Conservation (phyloP, 352 stramenopile species). For the Saprolegnia parasitica region DNA sequence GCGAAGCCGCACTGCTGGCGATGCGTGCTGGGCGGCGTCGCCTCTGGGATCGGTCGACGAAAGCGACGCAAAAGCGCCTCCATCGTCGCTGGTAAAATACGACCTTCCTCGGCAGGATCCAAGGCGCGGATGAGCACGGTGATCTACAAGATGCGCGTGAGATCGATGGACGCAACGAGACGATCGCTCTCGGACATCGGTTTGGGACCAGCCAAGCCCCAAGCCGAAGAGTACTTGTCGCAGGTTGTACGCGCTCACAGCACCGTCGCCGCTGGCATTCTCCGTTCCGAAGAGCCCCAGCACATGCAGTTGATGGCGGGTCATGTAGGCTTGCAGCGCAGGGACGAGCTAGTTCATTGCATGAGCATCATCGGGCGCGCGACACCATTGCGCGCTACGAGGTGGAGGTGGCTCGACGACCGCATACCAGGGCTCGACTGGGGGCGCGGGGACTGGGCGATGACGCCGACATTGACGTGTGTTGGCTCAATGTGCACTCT, state of each 20-base stretch:
- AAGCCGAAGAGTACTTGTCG: constrained; percentile 21
- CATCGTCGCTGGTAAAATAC: neutral
- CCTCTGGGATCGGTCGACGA: neutral
- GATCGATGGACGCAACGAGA: neutral
- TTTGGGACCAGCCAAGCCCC: constrained; percentile 23
- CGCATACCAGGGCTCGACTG: neutral
- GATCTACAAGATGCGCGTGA: constrained; percentile 5
- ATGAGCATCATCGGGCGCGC: no score
- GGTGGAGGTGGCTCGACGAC: neutral
- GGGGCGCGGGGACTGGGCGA: neutral
- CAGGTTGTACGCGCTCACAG: neutral
- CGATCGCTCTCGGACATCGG: neutral
- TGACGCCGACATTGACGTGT: neutral
- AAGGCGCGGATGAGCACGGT: constrained; percentile 14
- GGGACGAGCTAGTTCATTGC: constrained; percentile 28
- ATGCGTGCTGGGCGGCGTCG: neutral
- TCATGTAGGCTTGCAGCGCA: constrained; percentile 12
- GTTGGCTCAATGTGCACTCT: neutral
- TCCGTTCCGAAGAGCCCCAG: constrained; percentile 19
- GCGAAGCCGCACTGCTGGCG: neutral
- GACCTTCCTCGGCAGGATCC: constrained; percentile 8
- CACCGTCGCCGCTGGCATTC: constrained; percentile 10
- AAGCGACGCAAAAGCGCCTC: constrained; percentile 2
- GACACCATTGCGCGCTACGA: neutral
- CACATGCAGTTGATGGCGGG: neutral